Evolutionary conservation across 352 stramenopile species (phyloP), one percentile per base, ranked within the genome.

Genomic region (Blastocystis sp.): DNA sequence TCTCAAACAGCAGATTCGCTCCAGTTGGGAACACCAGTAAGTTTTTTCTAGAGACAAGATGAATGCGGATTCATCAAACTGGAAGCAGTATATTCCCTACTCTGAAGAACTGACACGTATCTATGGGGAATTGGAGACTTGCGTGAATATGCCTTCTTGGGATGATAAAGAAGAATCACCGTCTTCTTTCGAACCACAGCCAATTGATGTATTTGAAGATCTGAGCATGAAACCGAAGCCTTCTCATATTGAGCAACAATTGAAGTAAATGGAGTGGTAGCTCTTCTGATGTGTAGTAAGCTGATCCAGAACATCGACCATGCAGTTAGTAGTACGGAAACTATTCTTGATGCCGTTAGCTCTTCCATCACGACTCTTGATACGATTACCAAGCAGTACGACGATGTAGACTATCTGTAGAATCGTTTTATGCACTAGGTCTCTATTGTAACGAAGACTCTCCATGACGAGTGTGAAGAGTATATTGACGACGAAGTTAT

Each of bases 391-490:
- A 24, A 62, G 45, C 39, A 81, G 34, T 81, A 81, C 39, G 70
- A 81, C 8, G 70, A 81, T 24, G 70, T 81, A 8, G 3, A 7
- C 0, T 0, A 5, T 41, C 20, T 18, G 6, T 11, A 30, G 34
- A 63, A 26, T 18, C 50, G 50, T 59, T 9, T n/a, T 65, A 16
- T 16, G 7, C 16, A 6, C 11, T 62, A 81, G 70, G 34, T 81
- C 13, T 63, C 39, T 64, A 65, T 18, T 3, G 65, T 63, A 13
- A 81, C 70, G 39, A 81, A 54, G n/a, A 18, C 70, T 5, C 43
- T 81, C 11, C 70, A 65, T 62, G 70, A 81, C 13, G 70, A 81
- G 70, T 81, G 70, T 34, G 70, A 81, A n/a, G 70, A 45, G 70
- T 81, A 81, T 47, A 64, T 81, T 20, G n/a, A 24, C 6, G 70